These are phyloP conservation scores for Cupressus sempervirens DNA, from an alignment of 75 land plant genomes.

Conservation along the genomic window DNA sequence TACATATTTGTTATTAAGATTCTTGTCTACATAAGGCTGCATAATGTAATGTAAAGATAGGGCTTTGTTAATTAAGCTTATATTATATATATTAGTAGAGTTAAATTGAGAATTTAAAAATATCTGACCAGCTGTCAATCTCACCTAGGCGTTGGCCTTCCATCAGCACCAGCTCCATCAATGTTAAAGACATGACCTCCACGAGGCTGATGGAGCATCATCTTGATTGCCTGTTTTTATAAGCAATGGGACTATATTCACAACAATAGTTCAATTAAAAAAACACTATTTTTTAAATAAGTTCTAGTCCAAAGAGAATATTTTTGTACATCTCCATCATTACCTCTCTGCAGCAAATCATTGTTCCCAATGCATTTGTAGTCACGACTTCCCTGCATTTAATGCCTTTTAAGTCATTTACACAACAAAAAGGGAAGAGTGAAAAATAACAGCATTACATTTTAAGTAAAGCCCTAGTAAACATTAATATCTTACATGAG, in stretches of 20 bases:
- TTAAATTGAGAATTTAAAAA: not conserved
- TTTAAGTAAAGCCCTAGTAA: not conserved
- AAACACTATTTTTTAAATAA: not conserved
- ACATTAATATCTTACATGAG: slow-evolving; percentile 66
- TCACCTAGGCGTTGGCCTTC: slow-evolving; percentile 95
- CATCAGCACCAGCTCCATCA: slow-evolving; percentile 99
- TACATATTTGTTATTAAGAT: no score
- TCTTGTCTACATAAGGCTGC: no score
- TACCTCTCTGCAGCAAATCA: slow-evolving; percentile 99
- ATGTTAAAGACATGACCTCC: slow-evolving; percentile 98
- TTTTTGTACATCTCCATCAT: not conserved
- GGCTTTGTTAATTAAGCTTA: no score
- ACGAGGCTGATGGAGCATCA: slow-evolving; percentile 77
- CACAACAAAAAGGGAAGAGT: not conserved
- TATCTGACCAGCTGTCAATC: not conserved
- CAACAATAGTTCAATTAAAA: not conserved
- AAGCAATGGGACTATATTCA: not conserved
- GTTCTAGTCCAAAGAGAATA: not conserved
- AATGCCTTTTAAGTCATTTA: not conserved
- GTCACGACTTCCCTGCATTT: slow-evolving; percentile 84
- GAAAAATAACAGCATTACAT: not conserved
- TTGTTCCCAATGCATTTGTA: slow-evolving; percentile 92
- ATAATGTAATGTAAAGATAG: no score
- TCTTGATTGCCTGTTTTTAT: slow-evolving; percentile 71
- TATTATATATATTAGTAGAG: no score